Evolutionary conservation across 106 monocot genomes (phyloP).

Genomic region (Alisma plantagoaquatica): DNA sequence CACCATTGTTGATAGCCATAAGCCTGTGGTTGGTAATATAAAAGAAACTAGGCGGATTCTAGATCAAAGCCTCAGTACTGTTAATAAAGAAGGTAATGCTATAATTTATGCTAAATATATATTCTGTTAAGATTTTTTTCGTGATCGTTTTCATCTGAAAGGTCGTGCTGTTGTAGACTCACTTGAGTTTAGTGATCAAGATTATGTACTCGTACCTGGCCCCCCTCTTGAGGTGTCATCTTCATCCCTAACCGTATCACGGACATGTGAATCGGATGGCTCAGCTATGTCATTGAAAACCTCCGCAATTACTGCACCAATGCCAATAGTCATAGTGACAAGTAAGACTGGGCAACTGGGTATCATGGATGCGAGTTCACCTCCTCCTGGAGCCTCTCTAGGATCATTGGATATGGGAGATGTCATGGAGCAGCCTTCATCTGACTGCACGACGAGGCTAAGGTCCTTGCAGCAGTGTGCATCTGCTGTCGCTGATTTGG

Average conservation of each 20-base stretch:
- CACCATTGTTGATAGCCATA: slow-evolving; percentile 19
- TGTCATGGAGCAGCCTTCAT: slow-evolving; percentile 62
- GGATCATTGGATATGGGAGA: slow-evolving; percentile 70
- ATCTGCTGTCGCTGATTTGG: slow-evolving; percentile 57
- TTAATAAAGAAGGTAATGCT: slow-evolving; percentile 36
- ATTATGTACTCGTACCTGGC: slow-evolving; percentile 76
- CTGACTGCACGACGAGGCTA: slow-evolving; percentile 55
- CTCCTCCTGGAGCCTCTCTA: slow-evolving; percentile 53
- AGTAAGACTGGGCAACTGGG: slow-evolving; percentile 12
- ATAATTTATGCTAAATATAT: neutral
- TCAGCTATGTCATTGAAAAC: slow-evolving; percentile 20
- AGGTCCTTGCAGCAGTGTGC: slow-evolving; percentile 73
- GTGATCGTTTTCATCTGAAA: slow-evolving; percentile 13
- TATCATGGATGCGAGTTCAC: slow-evolving; percentile 44
- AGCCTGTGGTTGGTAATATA: slow-evolving; percentile 11
- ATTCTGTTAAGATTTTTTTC: neutral
- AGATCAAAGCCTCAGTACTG: slow-evolving; percentile 12
- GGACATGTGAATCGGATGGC: slow-evolving; percentile 42
- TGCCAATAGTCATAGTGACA: slow-evolving; percentile 47
- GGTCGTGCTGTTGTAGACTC: slow-evolving; percentile 56
- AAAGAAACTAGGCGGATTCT: slow-evolving; percentile 18
- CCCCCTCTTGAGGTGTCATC: slow-evolving; percentile 59
- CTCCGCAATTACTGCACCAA: slow-evolving; percentile 54
- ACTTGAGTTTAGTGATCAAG: slow-evolving; percentile 78
- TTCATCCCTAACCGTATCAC: slow-evolving; percentile 36